phyloP scores from a whole-genome alignment of 2,329 filamentous ascomycete genomes.

The Furcasterigmium furcatum region DNA sequence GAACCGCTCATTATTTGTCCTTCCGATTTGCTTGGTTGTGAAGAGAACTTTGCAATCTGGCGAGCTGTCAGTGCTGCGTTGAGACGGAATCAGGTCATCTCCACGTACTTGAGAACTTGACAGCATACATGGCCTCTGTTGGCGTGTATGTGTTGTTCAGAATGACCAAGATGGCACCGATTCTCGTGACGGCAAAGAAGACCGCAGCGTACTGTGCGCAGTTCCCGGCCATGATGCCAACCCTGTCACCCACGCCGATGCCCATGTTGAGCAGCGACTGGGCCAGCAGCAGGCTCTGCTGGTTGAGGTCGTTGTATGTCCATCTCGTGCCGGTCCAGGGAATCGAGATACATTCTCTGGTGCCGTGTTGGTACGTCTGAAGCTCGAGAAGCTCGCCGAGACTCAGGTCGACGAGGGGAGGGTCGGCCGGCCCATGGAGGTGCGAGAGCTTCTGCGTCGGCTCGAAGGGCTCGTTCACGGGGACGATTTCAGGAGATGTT shows the following conservation, averaged over 20 bases:
- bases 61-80: conserved; percentile 2
- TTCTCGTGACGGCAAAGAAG: conserved; percentile 68
- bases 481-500: conserved; percentile 9
- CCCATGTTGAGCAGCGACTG: conserved; percentile 66
- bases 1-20: conserved; percentile 59
- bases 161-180: conserved; percentile 70
- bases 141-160: conserved; percentile 81
- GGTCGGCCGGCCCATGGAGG: conserved; percentile 65
- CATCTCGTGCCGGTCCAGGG: conserved; percentile 74
- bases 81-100: neutral
- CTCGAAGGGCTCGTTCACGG: conserved; percentile 16
- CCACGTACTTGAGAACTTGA: conserved; percentile 56
- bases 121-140: conserved; percentile 66
- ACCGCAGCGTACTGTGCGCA: conserved; percentile 77
- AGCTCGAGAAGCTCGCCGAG: conserved; percentile 70
- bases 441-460: conserved; percentile 47
- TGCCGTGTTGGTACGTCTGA: conserved; percentile 63
- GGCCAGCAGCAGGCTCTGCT: conserved; percentile 58
- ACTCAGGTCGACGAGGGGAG: conserved; percentile 67
- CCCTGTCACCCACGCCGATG: conserved; percentile 64
- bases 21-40: conserved; percentile 66
- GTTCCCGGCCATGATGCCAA: conserved; percentile 76
- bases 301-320: conserved; percentile 65
- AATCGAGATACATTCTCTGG: conserved; percentile 67
- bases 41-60: conserved; percentile 72